Percentiles rank a stretch among this genome's conserved stretches.
These are phyloP conservation scores for Leishmania tarentolae DNA, from an alignment of 208 protist genomes.

Conservation along the genomic window DNA sequence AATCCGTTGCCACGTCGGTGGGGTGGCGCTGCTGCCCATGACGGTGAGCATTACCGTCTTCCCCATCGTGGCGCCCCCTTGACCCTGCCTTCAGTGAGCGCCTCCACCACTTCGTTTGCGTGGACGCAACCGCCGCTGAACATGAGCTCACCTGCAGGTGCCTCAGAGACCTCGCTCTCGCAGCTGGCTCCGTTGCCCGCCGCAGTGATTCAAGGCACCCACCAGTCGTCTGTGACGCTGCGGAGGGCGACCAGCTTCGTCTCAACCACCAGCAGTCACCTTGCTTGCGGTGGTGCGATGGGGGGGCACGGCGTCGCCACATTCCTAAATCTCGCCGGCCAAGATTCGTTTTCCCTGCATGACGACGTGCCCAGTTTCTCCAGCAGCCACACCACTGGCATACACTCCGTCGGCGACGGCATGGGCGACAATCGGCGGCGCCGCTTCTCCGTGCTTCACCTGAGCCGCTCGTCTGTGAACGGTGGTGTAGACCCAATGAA, in stretches of 20 bases:
- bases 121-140: background rate
- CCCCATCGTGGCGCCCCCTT: background rate
- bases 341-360: slow-evolving; percentile 10
- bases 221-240: background rate
- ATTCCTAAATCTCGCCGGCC: background rate
- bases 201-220: background rate
- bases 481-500: slow-evolving; percentile 28
- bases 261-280: slow-evolving; percentile 24
- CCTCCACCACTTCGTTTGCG: background rate
- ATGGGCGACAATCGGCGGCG: slow-evolving; percentile 1
- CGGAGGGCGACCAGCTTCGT: slow-evolving; percentile 17
- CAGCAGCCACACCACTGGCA: slow-evolving; percentile 22
- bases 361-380: slow-evolving; percentile 28
- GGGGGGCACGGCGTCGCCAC: background rate
- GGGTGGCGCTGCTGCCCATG: background rate
- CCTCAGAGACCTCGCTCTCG: slow-evolving; percentile 6
- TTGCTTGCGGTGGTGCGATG: slow-evolving; percentile 4
- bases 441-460: slow-evolving; percentile 32
- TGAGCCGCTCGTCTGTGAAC: slow-evolving; percentile 32
- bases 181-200: background rate
- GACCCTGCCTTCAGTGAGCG: background rate
- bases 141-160: background rate
- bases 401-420: slow-evolving; percentile 14
- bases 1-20: background rate
- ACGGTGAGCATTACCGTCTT: background rate